A percentile compares a stretch with the other conserved stretches of the same genome.
phyloP scores from a whole-genome alignment of 116 monocot genomes.

The Phalaenopsis hybrid region DNA sequence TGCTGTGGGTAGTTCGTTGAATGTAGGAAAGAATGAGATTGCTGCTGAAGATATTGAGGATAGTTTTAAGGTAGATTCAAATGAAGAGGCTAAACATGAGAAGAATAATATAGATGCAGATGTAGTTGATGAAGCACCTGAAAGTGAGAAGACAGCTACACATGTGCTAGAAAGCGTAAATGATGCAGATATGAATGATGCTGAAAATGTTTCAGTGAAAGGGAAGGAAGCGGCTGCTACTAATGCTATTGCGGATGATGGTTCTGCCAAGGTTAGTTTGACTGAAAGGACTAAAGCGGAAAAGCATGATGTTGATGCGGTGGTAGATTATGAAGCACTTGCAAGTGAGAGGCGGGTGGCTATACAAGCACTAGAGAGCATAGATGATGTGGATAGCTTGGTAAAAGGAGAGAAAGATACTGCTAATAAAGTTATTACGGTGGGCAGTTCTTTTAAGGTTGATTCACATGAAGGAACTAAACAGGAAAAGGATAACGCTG shows the following conservation, averaged over 20 bases:
- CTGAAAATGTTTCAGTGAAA: neutral
- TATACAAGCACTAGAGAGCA: neutral
- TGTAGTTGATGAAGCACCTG: neutral
- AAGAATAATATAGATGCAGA: neutral
- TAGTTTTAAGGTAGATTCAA: neutral
- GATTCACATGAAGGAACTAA: neutral
- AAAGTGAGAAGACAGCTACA: neutral
- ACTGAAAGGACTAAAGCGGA: neutral
- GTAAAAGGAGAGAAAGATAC: slow-evolving; percentile 6
- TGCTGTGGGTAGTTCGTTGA: slow-evolving; percentile 9
- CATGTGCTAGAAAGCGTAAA: neutral
- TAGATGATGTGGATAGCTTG: slow-evolving; percentile 13
- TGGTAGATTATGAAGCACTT: slow-evolving; percentile 21
- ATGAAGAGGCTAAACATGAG: neutral
- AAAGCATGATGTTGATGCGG: neutral
- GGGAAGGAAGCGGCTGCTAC: neutral
- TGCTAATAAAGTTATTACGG: neutral
- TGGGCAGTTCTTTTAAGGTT: neutral
- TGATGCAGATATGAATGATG: neutral
- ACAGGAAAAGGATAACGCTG: too few relatives aligned
- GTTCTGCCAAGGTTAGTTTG: neutral
- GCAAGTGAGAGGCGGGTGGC: too few relatives aligned
- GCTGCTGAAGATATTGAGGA: neutral
- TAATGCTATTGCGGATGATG: neutral
- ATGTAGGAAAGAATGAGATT: neutral